Base-by-base conservation (phyloP, 2,329 filamentous ascomycete species). In the Macroventuria anomochaeta region DNA sequence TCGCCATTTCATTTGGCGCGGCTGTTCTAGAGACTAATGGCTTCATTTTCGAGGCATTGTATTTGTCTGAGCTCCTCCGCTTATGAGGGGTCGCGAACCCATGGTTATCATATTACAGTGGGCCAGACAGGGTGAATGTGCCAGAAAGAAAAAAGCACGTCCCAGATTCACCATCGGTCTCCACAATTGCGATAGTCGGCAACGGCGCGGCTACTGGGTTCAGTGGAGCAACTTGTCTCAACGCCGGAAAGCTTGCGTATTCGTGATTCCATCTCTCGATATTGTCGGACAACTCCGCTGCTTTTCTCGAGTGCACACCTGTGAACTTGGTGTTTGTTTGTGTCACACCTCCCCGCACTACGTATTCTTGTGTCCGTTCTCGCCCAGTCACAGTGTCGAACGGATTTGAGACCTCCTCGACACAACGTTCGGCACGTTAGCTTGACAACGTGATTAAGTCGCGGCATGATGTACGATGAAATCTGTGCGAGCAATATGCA, bases 101-200 rank as follows among this genome's bases (percentile, higher is more conserved):
- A 46, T 40, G 40, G 26, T 44, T 39, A 51, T 51, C 33, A 33
- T 18, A 12, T 26, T 13, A 28, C 12, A 12, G 26, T 15, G 33
- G 23, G 33, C 28, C 34, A 34, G 41, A 46, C 46, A 40, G 34
- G 41, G 23, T 40, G 29, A 23, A 34, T 13, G 31, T 25, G 18
- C 48, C 48, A 33, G 15, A 17, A 52, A 29, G 12, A 41, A 41
- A n/a, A 52, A 52, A 34, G 48, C n/a, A 26, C 40, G 48, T 40
- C 34, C 40, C 20, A 26, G 20, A 46, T 52, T 40, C 48, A 52
- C 41, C 48, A 52, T 52, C 17, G 40, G 41, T 34, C 48, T 44
- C 48, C 48, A 46, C 48, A 52, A 52, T 52, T 52, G 48, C 48
- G 48, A 52, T 52, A 52, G 40, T 39, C 40, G 44, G 33, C 39